Base-by-base conservation (phyloP, 805 yeast species). In the Limtongozyma cylindracea region DNA sequence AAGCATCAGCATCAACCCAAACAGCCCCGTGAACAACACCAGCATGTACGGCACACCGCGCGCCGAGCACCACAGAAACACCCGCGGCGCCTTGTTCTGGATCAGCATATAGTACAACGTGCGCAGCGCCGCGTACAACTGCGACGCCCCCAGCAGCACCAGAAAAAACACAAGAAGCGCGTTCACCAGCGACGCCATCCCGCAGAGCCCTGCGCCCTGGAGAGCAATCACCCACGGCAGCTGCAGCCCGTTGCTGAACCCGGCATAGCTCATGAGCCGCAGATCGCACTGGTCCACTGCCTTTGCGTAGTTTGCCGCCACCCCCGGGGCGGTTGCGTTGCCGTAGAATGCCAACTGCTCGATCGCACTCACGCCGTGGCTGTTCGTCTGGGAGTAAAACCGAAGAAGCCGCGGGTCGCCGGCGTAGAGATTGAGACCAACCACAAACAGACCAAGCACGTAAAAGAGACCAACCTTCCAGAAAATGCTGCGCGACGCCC, bases 321-420 rank as follows among this genome's bases (percentile, higher is more conserved):
- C 33, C 5, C 29, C 23, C 1, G 31, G 18, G 2, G 42, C 39
- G 5, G 49, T 45, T 5, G 56, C 38, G 22, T 27, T 23, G 3
- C 55, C 55, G 27, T 35, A 38, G 26, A 43, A 59, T n/a, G n/a
- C n/a, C n/a, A n/a, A n/a, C n/a, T n/a, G n/a, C n/a, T n/a, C n/a
- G n/a, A n/a, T n/a, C n/a, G n/a, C n/a, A n/a, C n/a, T n/a, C n/a
- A n/a, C n/a, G n/a, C n/a, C n/a, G n/a, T n/a, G n/a, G n/a, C n/a
- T n/a, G n/a, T n/a, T n/a, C n/a, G n/a, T n/a, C n/a, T n/a, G n/a
- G 6, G 6, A 6, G 6, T 5, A 5, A 34, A 61, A 71, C 24
- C 77, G 44, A 23, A 70, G 41, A 11, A 72, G 43, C 25, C 80
- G 46, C 3, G 82, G 78, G 37, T 74, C 88, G 1, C 84, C 91